Base-by-base conservation (phyloP, 1,139 yeast genomes). In the Diutina rugosa region DNA sequence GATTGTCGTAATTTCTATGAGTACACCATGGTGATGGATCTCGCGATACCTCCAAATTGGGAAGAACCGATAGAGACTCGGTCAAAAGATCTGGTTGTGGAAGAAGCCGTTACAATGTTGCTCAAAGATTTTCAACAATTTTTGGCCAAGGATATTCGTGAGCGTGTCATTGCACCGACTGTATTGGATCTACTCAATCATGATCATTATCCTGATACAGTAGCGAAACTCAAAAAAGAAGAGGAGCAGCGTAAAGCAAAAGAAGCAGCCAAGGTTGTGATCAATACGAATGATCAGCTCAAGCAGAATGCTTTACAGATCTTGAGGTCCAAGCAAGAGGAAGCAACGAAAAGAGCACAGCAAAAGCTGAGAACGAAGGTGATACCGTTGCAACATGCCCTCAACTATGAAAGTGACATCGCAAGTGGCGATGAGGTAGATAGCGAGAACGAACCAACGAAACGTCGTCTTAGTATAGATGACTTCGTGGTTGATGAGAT, bases 361-460 rank as follows among this genome's bases (percentile, higher is more conserved):
- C 52, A 12, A 18, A 38, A 47, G 26, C 38, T 12, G 54, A 65
- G 67, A 64, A 69, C 66, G 60, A 65, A 64, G 45, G 62, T 74
- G 56, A 69, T 84, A 53, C 95, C 95, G 1, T 78, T 87, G 84
- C 85, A 84, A 57, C 93, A 87, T 69, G 81, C 85, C 1, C 77
- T 87, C 60, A 85, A 87, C 62, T 80, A 72, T 59, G 80, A 76
- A 26, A 46, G 49, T 10, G 49, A 28, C 8, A 12, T 2, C 14
- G 41, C 41, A 35, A 29, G 38, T 28, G 51, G 29, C 10, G 35
- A 47, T n/a, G 51, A 47, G 7, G 51, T 10, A 6, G 38, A 28
- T 5, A 30, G 21, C n/a, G 49, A 26, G n/a, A 26, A 26, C 9
- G 49, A 46, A 21, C 41, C 41, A 35, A 35, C n/a, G 9, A 35